Base-by-base conservation (phyloP, 177 flowering plant genomes). In the Vitis hybrid region DNA sequence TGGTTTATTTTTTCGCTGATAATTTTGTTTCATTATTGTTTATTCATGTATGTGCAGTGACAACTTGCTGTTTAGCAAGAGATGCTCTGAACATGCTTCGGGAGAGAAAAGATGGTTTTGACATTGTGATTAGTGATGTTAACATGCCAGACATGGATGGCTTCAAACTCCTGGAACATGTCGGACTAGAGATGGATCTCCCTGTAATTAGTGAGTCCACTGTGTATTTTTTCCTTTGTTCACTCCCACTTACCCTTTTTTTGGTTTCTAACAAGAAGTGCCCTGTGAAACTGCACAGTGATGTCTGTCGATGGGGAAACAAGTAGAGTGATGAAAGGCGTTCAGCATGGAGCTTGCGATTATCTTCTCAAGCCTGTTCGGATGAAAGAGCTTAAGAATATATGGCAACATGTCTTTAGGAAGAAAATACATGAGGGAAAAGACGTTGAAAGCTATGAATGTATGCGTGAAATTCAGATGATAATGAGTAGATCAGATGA, bases 321-420 rank as follows among this genome's bases (percentile, higher is more conserved):
- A 0, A 40, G 45, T 40, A 40, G 45, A 40, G 45, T 40, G 45
- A 40, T 40, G 45, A 40, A 40, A 66, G 75, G 75, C 19, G 70
- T 72, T 10, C 59, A 52, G 34, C 75, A 72, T 32, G 75, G 75
- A 18, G 75, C 75, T 34, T 72, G 75, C 10, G 75, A 72, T 40
- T 72, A 72, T 34, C 75, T 72, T 54, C 69, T 72, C 23, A 72
- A 72, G 52, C 75, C 75, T 17, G 66, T 72, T n/a, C 48, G 70
- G 30, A 66, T 72, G 70, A 66, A 72, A 56, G 75, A 66, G 40
- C 74, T 71, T 8, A 71, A 68, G 51, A 71, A 71, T 68, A 71
- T 71, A 19, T 71, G 74, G 74, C 74, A 72, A 59, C 75, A 72
- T 19, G 75, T 72, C n/a, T 51, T 65, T 10, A 66, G 75, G 60